phyloP scores from a whole-genome alignment of 345 rosid genomes.

The Garcia nutans region DNA sequence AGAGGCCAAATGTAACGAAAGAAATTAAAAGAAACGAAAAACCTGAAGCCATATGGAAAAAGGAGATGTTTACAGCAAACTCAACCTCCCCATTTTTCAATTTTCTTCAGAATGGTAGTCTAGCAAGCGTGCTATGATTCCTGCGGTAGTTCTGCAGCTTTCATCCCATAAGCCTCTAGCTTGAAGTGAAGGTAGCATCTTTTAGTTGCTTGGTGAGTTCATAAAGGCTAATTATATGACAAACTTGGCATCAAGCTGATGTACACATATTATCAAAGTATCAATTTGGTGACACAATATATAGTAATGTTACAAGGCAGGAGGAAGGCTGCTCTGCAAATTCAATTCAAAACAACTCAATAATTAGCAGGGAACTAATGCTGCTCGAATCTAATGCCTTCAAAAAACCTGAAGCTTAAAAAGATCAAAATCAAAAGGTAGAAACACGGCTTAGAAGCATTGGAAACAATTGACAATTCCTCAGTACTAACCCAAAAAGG shows the following conservation, averaged over 20 bases:
- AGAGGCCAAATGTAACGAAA: too few relatives aligned
- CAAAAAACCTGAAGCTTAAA: neutral
- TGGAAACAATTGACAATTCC: too few relatives aligned
- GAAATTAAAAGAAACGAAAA: too few relatives aligned
- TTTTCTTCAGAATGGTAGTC: constrained; percentile 71
- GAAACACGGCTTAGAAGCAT: too few relatives aligned
- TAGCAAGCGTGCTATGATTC: constrained; percentile 14
- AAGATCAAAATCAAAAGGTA: too few relatives aligned
- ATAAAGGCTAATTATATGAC: constrained; percentile 70
- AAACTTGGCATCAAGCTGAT: constrained; percentile 73
- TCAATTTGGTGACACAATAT: constrained; percentile 41
- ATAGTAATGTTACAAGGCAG: constrained; percentile 73
- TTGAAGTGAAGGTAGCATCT: constrained; percentile 82
- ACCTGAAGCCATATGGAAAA: too few relatives aligned
- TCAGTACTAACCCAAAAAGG: too few relatives aligned
- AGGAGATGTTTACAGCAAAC: constrained; percentile 36
- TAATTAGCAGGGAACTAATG: neutral
- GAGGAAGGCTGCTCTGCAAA: constrained; percentile 71
- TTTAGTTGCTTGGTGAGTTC: constrained; percentile 84
- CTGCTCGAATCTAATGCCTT: neutral
- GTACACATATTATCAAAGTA: constrained; percentile 74
- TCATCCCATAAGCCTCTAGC: constrained; percentile 84
- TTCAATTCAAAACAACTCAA: constrained; percentile 1
- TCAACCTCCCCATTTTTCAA: constrained; percentile 76
- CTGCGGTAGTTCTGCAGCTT: constrained; percentile 57